Evolutionary conservation across 2,329 filamentous ascomycete species (phyloP), one percentile per base, ranked within the genome.

Genomic region (Monilinia vaccinii-corymbosi): DNA sequence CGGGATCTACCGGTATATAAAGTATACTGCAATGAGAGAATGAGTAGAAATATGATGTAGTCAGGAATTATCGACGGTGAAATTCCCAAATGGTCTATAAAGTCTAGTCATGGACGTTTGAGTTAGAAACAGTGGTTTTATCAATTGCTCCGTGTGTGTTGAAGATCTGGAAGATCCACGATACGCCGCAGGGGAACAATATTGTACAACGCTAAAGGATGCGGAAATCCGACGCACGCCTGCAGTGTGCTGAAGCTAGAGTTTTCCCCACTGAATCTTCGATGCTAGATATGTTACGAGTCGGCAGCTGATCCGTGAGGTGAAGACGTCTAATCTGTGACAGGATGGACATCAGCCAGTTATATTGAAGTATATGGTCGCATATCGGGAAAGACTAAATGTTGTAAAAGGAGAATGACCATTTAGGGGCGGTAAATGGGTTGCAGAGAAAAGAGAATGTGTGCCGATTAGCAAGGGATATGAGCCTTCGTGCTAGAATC

Each of bases 291-390:
- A 61, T 64, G 67, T 63, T 62, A 66, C 60, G 63, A 63, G 61
- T 66, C 67, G 69, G 67, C 66, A 69, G 68, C 64, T 70, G 65
- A 68, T 68, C 68, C 66, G 69, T 69, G 66, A 58, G 61, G 62
- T 55, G 61, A 45, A 59, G 55, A 57, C 56, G 47, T 63, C 60
- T 60, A 63, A 66, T 68, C 67, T 70, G 62, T 67, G 63, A 62
- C 61, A 66, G 63, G 64, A 64, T 56, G 63, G 56, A 65, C 61
- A 66, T 71, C 66, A 71, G 68, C 64, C 58, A 67, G 56, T 60
- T 62, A 64, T 52, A 58, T 59, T 48, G 56, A 63, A 56, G 62
- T 47, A 53, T 36, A 50, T 28, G 53, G 56, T 59, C 59, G 67
- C 65, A 67, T 64, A 64, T 62, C 65, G 63, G 62, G 55, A 49